These are phyloP conservation scores for Stropharia rugosoannulata DNA, from an alignment of 768 basidiomycete genomes.

Conservation along the genomic window DNA sequence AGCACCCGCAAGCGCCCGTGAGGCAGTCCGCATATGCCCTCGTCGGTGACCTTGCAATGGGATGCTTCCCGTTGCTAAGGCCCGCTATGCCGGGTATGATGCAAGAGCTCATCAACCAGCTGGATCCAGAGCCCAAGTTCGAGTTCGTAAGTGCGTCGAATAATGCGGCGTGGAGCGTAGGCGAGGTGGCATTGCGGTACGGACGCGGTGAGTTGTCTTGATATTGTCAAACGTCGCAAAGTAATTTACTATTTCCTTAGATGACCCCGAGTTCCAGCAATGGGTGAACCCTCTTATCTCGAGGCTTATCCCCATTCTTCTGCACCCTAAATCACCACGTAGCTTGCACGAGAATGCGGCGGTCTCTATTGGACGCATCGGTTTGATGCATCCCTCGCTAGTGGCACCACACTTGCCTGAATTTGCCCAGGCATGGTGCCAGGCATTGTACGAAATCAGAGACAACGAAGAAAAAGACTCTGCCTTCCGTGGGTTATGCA, in stretches of 20 bases:
- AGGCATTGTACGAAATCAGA: constrained; percentile 95
- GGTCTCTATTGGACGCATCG: constrained; percentile 95
- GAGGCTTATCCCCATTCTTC: constrained; percentile 87
- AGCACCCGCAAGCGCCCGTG: constrained; percentile 94
- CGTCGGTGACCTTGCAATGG: constrained; percentile 97
- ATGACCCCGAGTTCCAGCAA: constrained; percentile 86
- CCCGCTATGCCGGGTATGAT: constrained; percentile 88
- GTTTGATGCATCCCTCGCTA: constrained; percentile 84
- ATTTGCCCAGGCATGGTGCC: constrained; percentile 97
- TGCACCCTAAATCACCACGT: constrained; percentile 90
- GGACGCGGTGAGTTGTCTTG: constrained; percentile 58
- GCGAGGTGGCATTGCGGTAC: constrained; percentile 93
- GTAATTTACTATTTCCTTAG: constrained; percentile 29
- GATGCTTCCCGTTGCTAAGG: constrained; percentile 84
- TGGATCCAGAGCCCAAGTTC: constrained; percentile 89
- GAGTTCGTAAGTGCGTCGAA: constrained; percentile 98
- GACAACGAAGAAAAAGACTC: constrained; percentile 99
- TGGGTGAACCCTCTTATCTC: constrained; percentile 88
- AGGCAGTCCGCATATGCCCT: constrained; percentile 98
- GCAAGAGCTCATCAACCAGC: constrained; percentile 84
- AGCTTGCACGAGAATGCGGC: constrained; percentile 97
- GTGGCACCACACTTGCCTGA: constrained; percentile 88
- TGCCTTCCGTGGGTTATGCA: constrained; percentile 96
- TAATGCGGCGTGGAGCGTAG: constrained; percentile 99
- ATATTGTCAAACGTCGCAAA: neutral